Evolutionary conservation across 352 stramenopile species (phyloP).

Genomic region (Globisporangium takayamanum): DNA sequence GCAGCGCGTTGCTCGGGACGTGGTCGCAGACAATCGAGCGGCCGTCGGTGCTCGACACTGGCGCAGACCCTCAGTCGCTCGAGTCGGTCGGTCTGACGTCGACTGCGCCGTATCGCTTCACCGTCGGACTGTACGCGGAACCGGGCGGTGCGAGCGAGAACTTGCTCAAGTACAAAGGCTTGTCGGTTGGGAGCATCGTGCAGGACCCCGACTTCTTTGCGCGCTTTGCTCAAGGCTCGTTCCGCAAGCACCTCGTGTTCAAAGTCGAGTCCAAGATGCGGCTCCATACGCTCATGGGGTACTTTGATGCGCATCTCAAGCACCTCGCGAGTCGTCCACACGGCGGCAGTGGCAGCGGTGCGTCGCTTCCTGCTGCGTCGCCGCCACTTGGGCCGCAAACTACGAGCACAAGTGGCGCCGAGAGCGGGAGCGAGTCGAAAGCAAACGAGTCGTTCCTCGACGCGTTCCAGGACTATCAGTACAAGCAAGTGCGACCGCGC

Average conservation of each 20-base stretch:
- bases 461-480: conserved; percentile 21
- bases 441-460: conserved; percentile 24
- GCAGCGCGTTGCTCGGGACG: conserved; percentile 54
- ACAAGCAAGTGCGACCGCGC: conserved; percentile 27
- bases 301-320: conserved; percentile 41
- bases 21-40: conserved; percentile 53
- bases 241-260: conserved; percentile 66
- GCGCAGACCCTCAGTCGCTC: no score
- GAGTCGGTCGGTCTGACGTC: no score
- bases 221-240: conserved; percentile 52
- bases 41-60: no score
- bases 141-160: conserved; percentile 47
- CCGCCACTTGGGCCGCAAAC: background rate
- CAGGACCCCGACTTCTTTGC: conserved; percentile 73
- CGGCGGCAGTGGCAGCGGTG: conserved; percentile 2
- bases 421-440: conserved; percentile 16
- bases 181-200: conserved; percentile 70
- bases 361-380: background rate
- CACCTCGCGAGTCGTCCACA: conserved; percentile 11
- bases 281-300: conserved; percentile 41
- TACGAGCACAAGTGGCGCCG: background rate
- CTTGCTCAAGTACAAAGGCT: conserved; percentile 76
- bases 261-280: conserved; percentile 48
- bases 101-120: conserved; percentile 26
- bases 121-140: conserved; percentile 65